Base-by-base conservation (phyloP, 768 basidiomycete genomes). In the Termitomyces sp. region DNA sequence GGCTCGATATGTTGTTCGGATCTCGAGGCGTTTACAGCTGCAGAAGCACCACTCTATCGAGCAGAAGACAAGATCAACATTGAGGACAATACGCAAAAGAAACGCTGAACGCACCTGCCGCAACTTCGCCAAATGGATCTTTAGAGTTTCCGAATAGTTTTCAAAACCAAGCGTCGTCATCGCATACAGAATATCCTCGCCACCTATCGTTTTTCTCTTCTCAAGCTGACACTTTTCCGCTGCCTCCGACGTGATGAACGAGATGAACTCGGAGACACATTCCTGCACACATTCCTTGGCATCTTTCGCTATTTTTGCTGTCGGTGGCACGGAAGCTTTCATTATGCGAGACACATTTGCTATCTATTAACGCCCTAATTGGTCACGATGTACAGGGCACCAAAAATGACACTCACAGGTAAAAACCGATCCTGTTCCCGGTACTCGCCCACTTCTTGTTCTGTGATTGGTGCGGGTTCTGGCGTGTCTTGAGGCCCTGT, bases 281-380 rank as follows among this genome's bases (percentile, higher is more conserved):
- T 98, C 96, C 69, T 98, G 96, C 40, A 98, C 93, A 71, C 92
- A 94, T 73, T 98, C 96, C 68, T 98, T 98, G 42, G 94, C 94
- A 71, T 98, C 96, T 70, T 98, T 98, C 7, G 92, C 91, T 64
- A 98, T 96, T 74, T 98, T 98, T 40, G 96, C 92, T 18, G 89
- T 89, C 0, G 85, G 74, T 0, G 96, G 95, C 2, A 98, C 86
- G 11, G 92, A 82, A 40, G 85, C 77, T 71, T 98, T 98, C 95
- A 98, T 98, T 66, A 98, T 95, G 20, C 96, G 83, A 15, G 94
- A 86, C n/a, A 98, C 94, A 67, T 98, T 98, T 49, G 95, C 95
- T 63, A 98, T 98, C 94, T 95, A 42, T n/a, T 35, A 12, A 7
- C 32, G 6, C 20, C 50, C 25, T 11, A 18, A 27, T 38, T 35